A percentile compares a stretch with the other conserved stretches of the same genome.
Conservation (phyloP, 2,329 filamentous ascomycete species). For the Phyllosticta ampelicida region DNA sequence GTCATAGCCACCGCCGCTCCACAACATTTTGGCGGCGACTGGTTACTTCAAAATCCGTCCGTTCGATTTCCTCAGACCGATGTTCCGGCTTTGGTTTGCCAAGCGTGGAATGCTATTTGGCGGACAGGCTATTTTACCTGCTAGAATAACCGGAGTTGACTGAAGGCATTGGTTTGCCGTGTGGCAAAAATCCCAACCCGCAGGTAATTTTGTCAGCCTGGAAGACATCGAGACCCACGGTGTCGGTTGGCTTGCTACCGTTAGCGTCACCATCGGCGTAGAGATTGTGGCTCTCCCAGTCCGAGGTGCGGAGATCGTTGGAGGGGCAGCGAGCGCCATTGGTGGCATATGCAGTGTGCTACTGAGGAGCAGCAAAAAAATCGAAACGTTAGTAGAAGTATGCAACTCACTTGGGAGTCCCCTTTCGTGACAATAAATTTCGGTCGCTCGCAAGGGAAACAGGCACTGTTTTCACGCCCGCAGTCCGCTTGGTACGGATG, state of each 20-base stretch:
- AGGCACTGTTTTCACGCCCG: background rate
- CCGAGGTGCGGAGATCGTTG: background rate
- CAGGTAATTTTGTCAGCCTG: background rate
- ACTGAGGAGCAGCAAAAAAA: background rate
- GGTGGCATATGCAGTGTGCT: background rate
- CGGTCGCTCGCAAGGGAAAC: background rate
- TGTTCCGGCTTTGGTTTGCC: too few relatives aligned
- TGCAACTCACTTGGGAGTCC: background rate
- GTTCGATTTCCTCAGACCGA: too few relatives aligned
- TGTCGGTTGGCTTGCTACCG: background rate
- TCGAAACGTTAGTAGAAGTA: background rate
- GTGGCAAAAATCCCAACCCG: background rate
- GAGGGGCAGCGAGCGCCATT: background rate
- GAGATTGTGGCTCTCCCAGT: background rate
- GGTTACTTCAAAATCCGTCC: too few relatives aligned
- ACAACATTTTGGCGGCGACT: too few relatives aligned
- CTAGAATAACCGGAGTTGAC: background rate
- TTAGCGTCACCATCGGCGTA: background rate
- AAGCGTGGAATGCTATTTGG: background rate
- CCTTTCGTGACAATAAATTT: background rate
- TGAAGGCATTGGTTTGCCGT: background rate
- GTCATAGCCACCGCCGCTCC: too few relatives aligned
- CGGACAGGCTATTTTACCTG: background rate
- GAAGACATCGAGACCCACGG: background rate
- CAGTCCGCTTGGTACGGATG: background rate